Percentiles rank a stretch among this genome's conserved stretches.
These are phyloP conservation scores for Monascus purpureus DNA, from an alignment of 495 filamentous ascomycete species.

Conservation along the genomic window DNA sequence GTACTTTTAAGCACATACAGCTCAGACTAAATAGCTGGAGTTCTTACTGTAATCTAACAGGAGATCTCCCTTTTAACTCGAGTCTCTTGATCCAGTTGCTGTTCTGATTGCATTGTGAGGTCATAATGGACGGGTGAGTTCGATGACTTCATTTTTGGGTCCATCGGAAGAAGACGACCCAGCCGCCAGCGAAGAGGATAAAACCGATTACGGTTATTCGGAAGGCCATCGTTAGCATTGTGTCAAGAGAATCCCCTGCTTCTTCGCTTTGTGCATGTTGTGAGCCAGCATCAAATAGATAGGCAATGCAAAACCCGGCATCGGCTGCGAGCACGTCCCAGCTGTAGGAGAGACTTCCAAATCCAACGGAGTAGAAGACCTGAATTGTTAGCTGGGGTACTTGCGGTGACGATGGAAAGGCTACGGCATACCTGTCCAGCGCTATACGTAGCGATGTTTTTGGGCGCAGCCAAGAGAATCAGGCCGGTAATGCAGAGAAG, in stretches of 20 bases:
- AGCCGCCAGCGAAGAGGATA: too few species aligned
- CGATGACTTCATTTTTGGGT: slow-evolving; percentile 30
- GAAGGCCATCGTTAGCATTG: too few species aligned
- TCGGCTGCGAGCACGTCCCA: slow-evolving; percentile 47
- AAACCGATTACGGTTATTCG: too few species aligned
- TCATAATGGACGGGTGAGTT: slow-evolving; percentile 14
- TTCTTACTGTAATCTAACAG: neutral
- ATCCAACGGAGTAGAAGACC: slow-evolving; percentile 40
- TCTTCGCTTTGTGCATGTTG: slow-evolving; percentile 42
- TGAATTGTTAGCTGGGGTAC: too few species aligned
- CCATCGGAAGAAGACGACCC: too few species aligned
- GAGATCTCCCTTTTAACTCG: neutral
- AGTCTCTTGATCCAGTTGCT: neutral
- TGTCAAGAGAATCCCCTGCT: slow-evolving; percentile 14
- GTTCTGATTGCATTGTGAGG: slow-evolving; percentile 25
- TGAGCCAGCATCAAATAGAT: slow-evolving; percentile 30
- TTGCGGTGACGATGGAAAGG: too few species aligned
- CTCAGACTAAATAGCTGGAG: too few species aligned
- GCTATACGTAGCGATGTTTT: slow-evolving; percentile 33
- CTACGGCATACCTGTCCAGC: slow-evolving; percentile 41
- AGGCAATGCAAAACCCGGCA: slow-evolving; percentile 37
- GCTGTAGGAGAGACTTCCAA: slow-evolving; percentile 42
- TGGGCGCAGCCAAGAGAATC: slow-evolving; percentile 37
- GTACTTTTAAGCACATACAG: too few species aligned
- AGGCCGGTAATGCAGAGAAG: slow-evolving; percentile 23